Percentiles rank a stretch among this genome's conserved stretches.
Evolutionary conservation across 371 early-diverging fungal species (phyloP).

Genomic region (Mycotypha africana): DNA sequence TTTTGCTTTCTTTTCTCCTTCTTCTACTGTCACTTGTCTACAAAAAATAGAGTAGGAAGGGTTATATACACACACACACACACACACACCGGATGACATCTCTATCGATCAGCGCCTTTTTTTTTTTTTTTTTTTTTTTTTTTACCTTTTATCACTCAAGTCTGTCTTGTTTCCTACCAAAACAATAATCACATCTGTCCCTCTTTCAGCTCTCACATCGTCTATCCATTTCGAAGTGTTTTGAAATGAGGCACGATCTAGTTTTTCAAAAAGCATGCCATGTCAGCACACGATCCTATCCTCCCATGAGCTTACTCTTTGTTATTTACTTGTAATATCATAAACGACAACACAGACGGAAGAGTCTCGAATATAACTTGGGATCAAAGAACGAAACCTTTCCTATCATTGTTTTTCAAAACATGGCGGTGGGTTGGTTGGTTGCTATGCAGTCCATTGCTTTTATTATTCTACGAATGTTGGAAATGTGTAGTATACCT

Average conservation of each 20-base stretch:
- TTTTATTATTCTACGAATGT: too few relatives aligned
- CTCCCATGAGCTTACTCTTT: too few relatives aligned
- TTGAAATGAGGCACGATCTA: conserved; percentile 88
- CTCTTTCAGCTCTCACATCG: conserved; percentile 96
- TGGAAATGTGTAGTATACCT: conserved; percentile 54
- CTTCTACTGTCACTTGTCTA: conserved; percentile 90
- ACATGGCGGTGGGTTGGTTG: too few relatives aligned
- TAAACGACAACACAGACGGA: conserved; percentile 98
- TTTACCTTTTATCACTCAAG: conserved; percentile 83
- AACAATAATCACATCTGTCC: conserved; percentile 95
- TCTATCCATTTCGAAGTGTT: conserved; percentile 98
- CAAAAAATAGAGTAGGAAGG: not conserved
- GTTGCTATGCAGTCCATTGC: too few relatives aligned
- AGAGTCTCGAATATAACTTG: conserved; percentile 97
- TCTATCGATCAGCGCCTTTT: not conserved
- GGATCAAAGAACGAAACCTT: conserved; percentile 94
- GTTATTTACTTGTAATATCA: conserved; percentile 18
- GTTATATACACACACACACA: too few relatives aligned
- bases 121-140: not conserved
- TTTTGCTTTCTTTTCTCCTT: conserved; percentile 94
- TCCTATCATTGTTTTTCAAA: too few relatives aligned
- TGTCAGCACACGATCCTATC: too few relatives aligned
- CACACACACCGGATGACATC: not conserved
- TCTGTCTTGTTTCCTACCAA: conserved; percentile 99
- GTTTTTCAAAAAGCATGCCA: not conserved